Evolutionary conservation across 208 protist genomes (phyloP), one percentile per base, ranked within the genome.

Genomic region (Trichomonas vaginalis): DNA sequence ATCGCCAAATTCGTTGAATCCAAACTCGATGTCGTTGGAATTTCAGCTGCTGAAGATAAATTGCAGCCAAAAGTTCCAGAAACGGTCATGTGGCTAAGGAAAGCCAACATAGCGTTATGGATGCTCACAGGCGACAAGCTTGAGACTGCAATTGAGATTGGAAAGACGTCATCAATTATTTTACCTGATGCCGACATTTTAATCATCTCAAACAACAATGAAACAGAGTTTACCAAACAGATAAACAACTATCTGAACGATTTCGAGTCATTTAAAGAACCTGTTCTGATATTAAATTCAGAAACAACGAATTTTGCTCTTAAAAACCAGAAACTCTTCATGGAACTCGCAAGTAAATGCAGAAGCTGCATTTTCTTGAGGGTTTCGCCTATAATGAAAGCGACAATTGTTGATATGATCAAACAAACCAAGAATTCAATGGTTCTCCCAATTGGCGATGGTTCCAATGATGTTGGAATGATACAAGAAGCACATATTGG

Each of bases 91-190:
- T 96, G 45, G 32, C 96, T 98, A 49, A 87, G 83, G 23, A 14
- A 86, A 42, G 98, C 98, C 3, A 97, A 96, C 15, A 98, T 99
- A 82, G 97, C 98, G 21, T 96, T 99, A 32, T 98, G 99, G 99
- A 98, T 99, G 97, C 97, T 99, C 0, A 99, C 99, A 3, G 99
- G 99, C 48, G 99, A 99, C 97, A 99, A 99, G 96, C 97, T 97
- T 45, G 96, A 98, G 86, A 97, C 97, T 32, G 97, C 97, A 45
- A 88, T 97, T 42, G 96, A 96, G 32, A 96, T 97, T 39, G 97
- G 96, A 37, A 17, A 49, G 10, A 87, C 96, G 47, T 96, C 92
- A 9, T 23, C 83, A 47, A 62, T 96, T 83, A 96, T 96, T 42
- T 95, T 62, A 39, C 62, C 80, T 37, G 96, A 96, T 80, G 14